A percentile compares a stretch with the other conserved stretches of the same genome.
Conservation (phyloP, 768 basidiomycete species). For the Peribolospora kevripleyi region DNA sequence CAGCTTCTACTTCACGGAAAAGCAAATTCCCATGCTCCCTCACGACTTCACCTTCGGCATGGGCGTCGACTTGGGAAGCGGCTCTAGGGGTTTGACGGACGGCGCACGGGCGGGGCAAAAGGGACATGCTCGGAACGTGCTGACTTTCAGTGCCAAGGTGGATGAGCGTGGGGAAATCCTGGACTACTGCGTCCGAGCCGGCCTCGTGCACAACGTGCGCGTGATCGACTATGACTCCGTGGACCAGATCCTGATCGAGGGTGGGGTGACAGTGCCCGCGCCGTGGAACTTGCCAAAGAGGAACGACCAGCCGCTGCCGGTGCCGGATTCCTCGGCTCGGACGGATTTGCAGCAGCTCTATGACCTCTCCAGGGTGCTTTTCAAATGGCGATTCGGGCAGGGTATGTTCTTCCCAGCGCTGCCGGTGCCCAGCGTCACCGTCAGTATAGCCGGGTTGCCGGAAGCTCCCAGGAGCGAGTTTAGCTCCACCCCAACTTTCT, state of each 20-base stretch:
- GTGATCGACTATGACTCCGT: conserved; percentile 42
- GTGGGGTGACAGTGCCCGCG: conserved; percentile 17
- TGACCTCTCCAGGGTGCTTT: too few species aligned
- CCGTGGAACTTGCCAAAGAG: conserved; percentile 10
- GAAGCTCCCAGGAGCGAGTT: too few species aligned
- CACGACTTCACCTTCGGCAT: conserved; percentile 12
- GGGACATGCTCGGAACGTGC: conserved; percentile 29
- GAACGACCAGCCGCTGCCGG: too few species aligned
- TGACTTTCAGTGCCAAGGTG: conserved; percentile 62
- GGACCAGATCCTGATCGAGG: conserved; percentile 22
- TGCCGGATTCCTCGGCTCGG: too few species aligned
- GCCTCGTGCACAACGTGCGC: conserved; percentile 43
- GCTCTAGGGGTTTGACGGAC: conserved; percentile 13
- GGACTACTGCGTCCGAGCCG: conserved; percentile 45
- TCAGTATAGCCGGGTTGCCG: too few species aligned
- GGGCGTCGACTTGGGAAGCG: conserved; percentile 1
- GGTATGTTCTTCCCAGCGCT: too few species aligned
- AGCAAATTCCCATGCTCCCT: conserved; percentile 51
- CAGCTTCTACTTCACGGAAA: conserved; percentile 41
- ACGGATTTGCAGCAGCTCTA: too few species aligned
- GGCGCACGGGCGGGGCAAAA: conserved; percentile 4
- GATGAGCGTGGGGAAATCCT: conserved; percentile 36
- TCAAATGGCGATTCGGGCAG: too few species aligned
- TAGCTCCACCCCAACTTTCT: too few species aligned
- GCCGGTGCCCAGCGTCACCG: too few species aligned